Base-by-base conservation (phyloP, 805 yeast species). In the Metschnikowia shivogae region DNA sequence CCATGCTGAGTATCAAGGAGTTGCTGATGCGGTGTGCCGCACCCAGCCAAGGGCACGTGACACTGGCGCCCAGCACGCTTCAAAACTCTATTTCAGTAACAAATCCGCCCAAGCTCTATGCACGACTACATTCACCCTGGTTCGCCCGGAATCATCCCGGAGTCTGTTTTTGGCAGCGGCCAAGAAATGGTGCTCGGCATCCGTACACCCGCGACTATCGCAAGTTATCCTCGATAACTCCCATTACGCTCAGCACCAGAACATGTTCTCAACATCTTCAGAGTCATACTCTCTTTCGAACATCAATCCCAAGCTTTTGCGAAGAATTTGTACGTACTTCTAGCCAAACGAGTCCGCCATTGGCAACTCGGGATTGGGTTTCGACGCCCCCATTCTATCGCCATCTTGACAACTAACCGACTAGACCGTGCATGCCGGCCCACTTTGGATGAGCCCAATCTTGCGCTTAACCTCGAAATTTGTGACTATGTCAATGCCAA, bases 401-500 rank as follows among this genome's bases (percentile, higher is more conserved):
- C 9, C 32, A 36, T 37, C 24, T 17, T 17, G 41, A 20, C 14
- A 14, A 53, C 61, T 57, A 58, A 58, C 58, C 22, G 12, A 36
- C 27, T 53, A 73, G 84, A 82, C 59, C 81, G 96, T 50, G 97
- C 98, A 2, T 89, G 97, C 59, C 79, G 93, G 55, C 84, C 93
- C 32, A 74, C 92, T 1, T 71, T 87, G 39, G 71, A 67, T 42
- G 96, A 92, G 67, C 98, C 99, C 5, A 92, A 93, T 60, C 74
- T 90, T 47, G 87, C 89, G 3, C 68, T 89, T 50, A 93, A 92
- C 62, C 68, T 93, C 55, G 97, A 92, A 61, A 90, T 93, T 48
- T 92, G 97, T 49, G 99, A 93, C 65, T 77, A 84, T 57, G 82
- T 93, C 64, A 93, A 93, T 61, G 90, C 86, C 44, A 92, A 92